phyloP scores from a whole-genome alignment of 805 yeast species.

The Cyberlindnera sargentensis region DNA sequence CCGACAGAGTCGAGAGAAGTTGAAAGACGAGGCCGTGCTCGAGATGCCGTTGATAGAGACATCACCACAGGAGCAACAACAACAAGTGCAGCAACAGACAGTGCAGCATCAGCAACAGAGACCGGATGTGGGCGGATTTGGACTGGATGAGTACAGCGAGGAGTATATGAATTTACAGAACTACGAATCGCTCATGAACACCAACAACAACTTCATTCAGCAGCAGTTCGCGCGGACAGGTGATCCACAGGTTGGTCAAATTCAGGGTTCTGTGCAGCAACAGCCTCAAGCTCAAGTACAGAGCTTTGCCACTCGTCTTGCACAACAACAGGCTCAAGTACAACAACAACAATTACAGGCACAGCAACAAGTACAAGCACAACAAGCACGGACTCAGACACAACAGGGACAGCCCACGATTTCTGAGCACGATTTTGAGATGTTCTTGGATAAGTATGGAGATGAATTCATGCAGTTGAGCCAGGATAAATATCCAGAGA shows the following conservation, averaged over 20 bases:
- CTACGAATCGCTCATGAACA: constrained; percentile 2
- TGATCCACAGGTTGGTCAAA: background rate
- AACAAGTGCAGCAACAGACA: background rate
- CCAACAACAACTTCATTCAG: background rate
- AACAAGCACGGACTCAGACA: constrained; percentile 1
- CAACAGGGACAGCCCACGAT: background rate
- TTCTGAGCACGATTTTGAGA: constrained; percentile 10
- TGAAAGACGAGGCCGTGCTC: background rate
- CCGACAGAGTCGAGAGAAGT: constrained; percentile 9
- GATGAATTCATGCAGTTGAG: constrained; percentile 5
- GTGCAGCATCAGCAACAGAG: background rate
- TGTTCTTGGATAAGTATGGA: constrained; percentile 9
- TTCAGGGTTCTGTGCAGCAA: background rate
- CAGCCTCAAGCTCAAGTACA: background rate
- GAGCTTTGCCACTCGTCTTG: too few species aligned
- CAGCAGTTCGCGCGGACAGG: background rate
- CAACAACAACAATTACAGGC: background rate
- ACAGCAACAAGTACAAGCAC: constrained; percentile 3
- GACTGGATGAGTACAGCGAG: constrained; percentile 1
- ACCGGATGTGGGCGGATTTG: background rate
- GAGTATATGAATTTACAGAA: constrained; percentile 3
- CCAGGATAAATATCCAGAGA: constrained; percentile 9
- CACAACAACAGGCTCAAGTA: constrained; percentile 3
- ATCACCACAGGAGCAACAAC: background rate
- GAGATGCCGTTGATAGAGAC: background rate